These are phyloP conservation scores for Agastache rugosa DNA, from an alignment of 257 asterid species.

Conservation along the genomic window DNA sequence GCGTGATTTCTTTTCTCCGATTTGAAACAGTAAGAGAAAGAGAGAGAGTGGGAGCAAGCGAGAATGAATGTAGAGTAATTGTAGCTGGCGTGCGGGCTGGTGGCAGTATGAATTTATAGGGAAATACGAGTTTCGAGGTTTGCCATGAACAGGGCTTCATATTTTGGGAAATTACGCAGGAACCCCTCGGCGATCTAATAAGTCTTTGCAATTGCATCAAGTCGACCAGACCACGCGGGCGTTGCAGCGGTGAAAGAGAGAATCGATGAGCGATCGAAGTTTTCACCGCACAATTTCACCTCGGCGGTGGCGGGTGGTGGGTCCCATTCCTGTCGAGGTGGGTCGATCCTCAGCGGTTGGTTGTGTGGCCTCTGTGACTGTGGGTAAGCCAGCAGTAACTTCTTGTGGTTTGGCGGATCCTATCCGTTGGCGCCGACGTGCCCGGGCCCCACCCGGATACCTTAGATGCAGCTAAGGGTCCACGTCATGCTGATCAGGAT, in stretches of 20 bases:
- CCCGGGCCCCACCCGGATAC: slow-evolving; percentile 36
- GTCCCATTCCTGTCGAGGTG: slow-evolving; percentile 21
- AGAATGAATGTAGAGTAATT: background rate
- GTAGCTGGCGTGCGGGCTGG: slow-evolving; percentile 27
- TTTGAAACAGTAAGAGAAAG: slow-evolving; percentile 26
- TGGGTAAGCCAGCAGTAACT: slow-evolving; percentile 22
- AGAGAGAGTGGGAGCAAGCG: background rate
- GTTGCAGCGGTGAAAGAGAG: slow-evolving; percentile 22
- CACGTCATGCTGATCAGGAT: background rate
- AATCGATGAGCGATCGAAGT: slow-evolving; percentile 18
- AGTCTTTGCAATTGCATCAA: background rate
- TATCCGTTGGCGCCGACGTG: slow-evolving; percentile 20
- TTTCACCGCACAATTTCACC: slow-evolving; percentile 33
- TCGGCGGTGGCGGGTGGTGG: slow-evolving; percentile 29
- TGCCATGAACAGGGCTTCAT: slow-evolving; percentile 39
- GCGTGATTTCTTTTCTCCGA: slow-evolving; percentile 34
- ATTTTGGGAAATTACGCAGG: slow-evolving; percentile 36
- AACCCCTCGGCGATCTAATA: background rate
- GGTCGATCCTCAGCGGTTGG: slow-evolving; percentile 23
- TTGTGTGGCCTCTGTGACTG: background rate
- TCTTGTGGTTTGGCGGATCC: slow-evolving; percentile 13
- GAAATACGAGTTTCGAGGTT: slow-evolving; percentile 27
- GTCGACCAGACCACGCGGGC: too few species aligned
- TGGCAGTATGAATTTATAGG: slow-evolving; percentile 29
- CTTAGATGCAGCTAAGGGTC: slow-evolving; percentile 6